A percentile compares a stretch with the other conserved stretches of the same genome.
Conservation (phyloP, 129 eudicot genomes). For the Pseudognaphalium luteoalbum region DNA sequence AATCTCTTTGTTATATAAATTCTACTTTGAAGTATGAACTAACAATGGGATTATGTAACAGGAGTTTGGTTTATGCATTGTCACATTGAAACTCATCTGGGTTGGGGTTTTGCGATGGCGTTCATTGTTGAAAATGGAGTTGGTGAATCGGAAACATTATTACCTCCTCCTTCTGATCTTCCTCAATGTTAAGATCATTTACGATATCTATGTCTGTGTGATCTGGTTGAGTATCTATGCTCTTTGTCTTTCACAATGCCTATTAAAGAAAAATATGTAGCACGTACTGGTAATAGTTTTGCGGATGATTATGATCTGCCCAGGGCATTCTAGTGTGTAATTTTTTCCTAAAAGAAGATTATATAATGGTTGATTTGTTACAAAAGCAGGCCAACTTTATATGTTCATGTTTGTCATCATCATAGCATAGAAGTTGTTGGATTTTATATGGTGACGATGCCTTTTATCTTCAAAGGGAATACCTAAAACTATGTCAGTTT, state of each 20-base stretch:
- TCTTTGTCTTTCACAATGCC: not conserved
- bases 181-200: not conserved
- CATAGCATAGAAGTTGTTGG: not conserved
- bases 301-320: not conserved
- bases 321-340: not conserved
- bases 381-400: not conserved
- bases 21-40: not conserved
- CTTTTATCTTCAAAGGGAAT: no score
- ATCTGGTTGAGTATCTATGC: not conserved
- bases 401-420: not conserved
- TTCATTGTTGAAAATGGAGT: slow-evolving; percentile 7
- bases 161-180: slow-evolving; percentile 3
- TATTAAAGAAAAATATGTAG: not conserved
- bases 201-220: not conserved
- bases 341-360: not conserved
- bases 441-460: no score
- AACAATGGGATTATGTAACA: not conserved
- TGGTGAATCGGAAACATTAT: not conserved
- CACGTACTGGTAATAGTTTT: not conserved
- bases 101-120: slow-evolving; percentile 16
- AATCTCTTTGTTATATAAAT: not conserved
- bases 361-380: not conserved
- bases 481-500: no score
- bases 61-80: slow-evolving; percentile 10
- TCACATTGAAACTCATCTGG: slow-evolving; percentile 11